Base-by-base conservation (phyloP, 1,284 basidiomycete genomes). In the Abortiporus biennis region DNA sequence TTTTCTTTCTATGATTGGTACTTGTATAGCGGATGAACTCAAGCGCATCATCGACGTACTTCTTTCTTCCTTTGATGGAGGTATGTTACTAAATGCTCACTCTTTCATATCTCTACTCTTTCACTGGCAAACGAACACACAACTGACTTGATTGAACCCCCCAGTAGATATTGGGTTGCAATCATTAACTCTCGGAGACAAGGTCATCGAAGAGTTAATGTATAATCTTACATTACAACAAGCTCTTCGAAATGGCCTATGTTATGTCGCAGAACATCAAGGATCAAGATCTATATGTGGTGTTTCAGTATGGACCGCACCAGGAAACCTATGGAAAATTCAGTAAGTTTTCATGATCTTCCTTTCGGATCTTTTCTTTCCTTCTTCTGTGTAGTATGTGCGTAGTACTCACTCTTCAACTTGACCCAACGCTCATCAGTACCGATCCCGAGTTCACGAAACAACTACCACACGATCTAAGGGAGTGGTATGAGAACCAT, bases 301-400 rank as follows among this genome's bases (percentile, higher is more conserved):
- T 30, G 52, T 55, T 9, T 50, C 54, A 5, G 47, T 50, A 33
- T 45, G 44, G 43, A 35, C 52, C 16, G 45, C 49, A 6, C 57
- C 57, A 6, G 53, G 53, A 2, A 31, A 34, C 22, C 55, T 57
- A 20, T 58, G 55, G 55, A 45, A 46, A 15, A 50, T 52, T 46
- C 53, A 53, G 57, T 58, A 25, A 29, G 53, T 55, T 25, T 17
- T 38, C 32, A 23, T 39, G 17, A 25, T n/a, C 42, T 23, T 4
- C 24, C 15, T 20, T 29, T 33, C 23, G 9, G 31, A 23, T 29
- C 32, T 30, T 20, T n/a, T 24, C 16, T n/a, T 17, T 13, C 30
- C 20, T 16, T 33, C n/a, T n/a, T n/a, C n/a, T n/a, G n/a, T 31
- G 20, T 8, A 29, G n/a, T 8, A n/a, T 29, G 27, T 29, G 27